Evolutionary conservation across 2,329 filamentous ascomycete species (phyloP), one percentile per base, ranked within the genome.

Genomic region (Ophiocordyceps camponoti-saundersi): DNA sequence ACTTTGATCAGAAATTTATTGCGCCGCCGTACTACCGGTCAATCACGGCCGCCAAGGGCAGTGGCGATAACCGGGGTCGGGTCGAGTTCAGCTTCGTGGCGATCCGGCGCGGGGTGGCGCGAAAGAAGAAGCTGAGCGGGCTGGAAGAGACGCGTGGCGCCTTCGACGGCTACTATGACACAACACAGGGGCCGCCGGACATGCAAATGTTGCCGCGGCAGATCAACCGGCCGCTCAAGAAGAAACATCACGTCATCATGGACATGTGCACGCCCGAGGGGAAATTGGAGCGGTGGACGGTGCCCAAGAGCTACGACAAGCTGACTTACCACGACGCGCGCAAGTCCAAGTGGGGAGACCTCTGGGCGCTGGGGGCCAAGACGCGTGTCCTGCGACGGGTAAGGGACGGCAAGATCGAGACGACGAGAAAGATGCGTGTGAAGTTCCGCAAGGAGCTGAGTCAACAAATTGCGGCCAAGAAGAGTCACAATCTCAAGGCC

Each of bases 281-380:
- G 30, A 79, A 75, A 41, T 79, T 95, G 32, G 90, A 98, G 68
- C 85, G 92, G 47, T 98, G 92, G 92, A 92, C 83, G 0, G 82
- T 98, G 0, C 85, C 90, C 2, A 80, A 80, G 54, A 87, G 80
- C 49, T 92, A 82, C 64, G 82, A 81, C 61, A 80, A 76, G 55
- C 79, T 83, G 56, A 88, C 88, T 1, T 96, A 90, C 66, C 86
- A 85, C 55, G 92, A 96, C 59, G 92, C 92, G 34, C 79, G 92
- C 51, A 98, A 98, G 66, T 76, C 82, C 0, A 68, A 68, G 46
- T 96, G 90, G 92, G 92, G 92, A 39, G 92, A 96, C 60, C 70
- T 96, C 11, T 98, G 92, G 92, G 88, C 90, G 1, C 70, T 96
- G 0, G 92, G 92, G 0, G 90, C 89, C 21, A 96, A 96, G 71